Percentiles rank a stretch among this genome's conserved stretches.
Evolutionary conservation across 1,139 yeast genomes (phyloP).

Genomic region (Scheffersomyces lignicola): DNA sequence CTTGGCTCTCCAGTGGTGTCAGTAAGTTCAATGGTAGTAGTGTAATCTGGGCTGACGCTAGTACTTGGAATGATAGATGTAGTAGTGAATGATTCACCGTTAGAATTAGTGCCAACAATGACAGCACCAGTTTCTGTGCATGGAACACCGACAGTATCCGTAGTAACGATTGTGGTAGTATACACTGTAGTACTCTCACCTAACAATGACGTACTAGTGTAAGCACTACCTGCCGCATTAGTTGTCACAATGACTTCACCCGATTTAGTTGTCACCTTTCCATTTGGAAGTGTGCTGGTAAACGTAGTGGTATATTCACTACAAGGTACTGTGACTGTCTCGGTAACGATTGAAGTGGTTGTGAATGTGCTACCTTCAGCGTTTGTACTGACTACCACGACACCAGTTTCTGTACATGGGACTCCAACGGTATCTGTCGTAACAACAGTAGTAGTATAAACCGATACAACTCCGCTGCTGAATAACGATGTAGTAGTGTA

Average conservation of each 20-base stretch:
- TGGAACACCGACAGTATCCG: not conserved
- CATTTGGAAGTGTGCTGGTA: slow-evolving; percentile 15
- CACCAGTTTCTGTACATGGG: slow-evolving; percentile 4
- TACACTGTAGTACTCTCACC: not conserved
- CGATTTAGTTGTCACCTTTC: slow-evolving; percentile 12
- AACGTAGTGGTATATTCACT: slow-evolving; percentile 16
- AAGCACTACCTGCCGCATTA: slow-evolving; percentile 2
- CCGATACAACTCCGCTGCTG: slow-evolving; percentile 10
- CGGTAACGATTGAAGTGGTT: slow-evolving; percentile 8
- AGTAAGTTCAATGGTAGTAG: slow-evolving; percentile 4
- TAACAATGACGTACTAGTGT: slow-evolving; percentile 3
- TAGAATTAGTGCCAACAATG: slow-evolving; percentile 3
- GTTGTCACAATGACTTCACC: slow-evolving; percentile 14
- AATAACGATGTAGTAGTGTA: slow-evolving; percentile 10
- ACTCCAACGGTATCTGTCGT: slow-evolving; percentile 16
- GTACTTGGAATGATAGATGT: slow-evolving; percentile 2
- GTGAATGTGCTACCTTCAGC: slow-evolving; percentile 1
- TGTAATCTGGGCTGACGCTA: not conserved
- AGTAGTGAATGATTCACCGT: slow-evolving; percentile 1
- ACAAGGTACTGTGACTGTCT: slow-evolving; percentile 10
- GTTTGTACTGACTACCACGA: slow-evolving; percentile 4
- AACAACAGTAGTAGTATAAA: slow-evolving; percentile 16
- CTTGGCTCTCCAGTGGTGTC: slow-evolving; percentile 5
- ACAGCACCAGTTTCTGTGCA: slow-evolving; percentile 2
- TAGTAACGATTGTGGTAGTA: slow-evolving; percentile 5